phyloP scores from a whole-genome alignment of 805 yeast species.

The Yamadazyma phyllophila region DNA sequence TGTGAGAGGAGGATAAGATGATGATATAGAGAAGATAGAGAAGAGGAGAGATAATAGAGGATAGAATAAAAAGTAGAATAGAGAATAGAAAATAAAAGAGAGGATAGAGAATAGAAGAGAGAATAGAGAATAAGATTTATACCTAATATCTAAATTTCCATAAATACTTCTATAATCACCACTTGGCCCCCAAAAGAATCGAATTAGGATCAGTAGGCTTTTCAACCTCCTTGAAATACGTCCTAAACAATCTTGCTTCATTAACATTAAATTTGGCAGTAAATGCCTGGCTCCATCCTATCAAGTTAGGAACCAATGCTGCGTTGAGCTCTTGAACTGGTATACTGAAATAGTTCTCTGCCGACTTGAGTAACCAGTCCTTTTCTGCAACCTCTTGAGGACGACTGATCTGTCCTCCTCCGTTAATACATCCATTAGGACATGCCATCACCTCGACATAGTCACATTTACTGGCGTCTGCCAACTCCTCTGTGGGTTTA shows the following conservation, averaged over 20 bases:
- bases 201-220: constrained; percentile 48
- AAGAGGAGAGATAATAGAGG: too few species aligned
- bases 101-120: too few species aligned
- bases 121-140: too few species aligned
- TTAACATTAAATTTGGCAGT: constrained; percentile 25
- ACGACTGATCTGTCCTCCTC: constrained; percentile 83
- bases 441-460: constrained; percentile 97
- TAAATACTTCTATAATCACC: constrained; percentile 38
- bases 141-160: too few species aligned
- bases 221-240: constrained; percentile 51
- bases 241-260: constrained; percentile 40
- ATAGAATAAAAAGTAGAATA: too few species aligned
- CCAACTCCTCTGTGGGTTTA: constrained; percentile 23
- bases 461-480: constrained; percentile 68
- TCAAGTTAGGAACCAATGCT: constrained; percentile 17
- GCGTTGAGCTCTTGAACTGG: constrained; percentile 17
- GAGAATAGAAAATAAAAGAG: too few species aligned
- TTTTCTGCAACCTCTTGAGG: constrained; percentile 38
- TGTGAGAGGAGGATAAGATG: too few species aligned
- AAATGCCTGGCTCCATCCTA: constrained; percentile 36
- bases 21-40: too few species aligned
- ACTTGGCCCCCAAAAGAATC: constrained; percentile 52
- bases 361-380: constrained; percentile 44
- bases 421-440: constrained; percentile 96
- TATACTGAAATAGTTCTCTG: constrained; percentile 32